These are phyloP conservation scores for Rhodotorula toruloides DNA, from an alignment of 768 basidiomycete genomes.

Conservation along the genomic window DNA sequence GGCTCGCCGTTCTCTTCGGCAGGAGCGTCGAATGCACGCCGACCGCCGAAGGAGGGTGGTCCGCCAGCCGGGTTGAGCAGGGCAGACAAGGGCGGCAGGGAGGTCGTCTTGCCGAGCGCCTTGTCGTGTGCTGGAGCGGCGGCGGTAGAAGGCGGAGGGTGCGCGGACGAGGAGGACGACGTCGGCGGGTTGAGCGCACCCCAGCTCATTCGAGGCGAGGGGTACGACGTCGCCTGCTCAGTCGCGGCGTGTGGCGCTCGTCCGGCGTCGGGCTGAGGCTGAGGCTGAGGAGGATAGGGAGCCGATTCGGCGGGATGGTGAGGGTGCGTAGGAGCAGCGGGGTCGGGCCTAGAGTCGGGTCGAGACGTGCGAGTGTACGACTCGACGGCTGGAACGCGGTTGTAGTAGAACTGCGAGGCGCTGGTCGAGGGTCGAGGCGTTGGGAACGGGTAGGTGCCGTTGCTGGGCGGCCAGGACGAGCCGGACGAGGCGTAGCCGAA, in stretches of 20 bases:
- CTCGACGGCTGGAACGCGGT: slow-evolving; percentile 23
- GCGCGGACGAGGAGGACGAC: neutral
- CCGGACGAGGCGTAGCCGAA: neutral
- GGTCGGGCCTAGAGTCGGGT: neutral
- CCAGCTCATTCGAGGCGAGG: no score
- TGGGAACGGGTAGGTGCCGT: neutral
- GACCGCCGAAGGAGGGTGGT: neutral
- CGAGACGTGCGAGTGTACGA: slow-evolving; percentile 26
- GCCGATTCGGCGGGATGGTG: neutral
- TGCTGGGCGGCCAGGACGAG: neutral
- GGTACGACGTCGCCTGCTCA: no score
- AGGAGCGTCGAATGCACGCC: neutral
- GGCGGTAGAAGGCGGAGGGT: neutral
- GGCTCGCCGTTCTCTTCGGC: no score
- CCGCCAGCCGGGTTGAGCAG: slow-evolving; percentile 12
- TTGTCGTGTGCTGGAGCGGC: neutral
- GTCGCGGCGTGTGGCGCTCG: no score
- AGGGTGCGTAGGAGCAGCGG: neutral
- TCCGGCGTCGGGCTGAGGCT: no score
- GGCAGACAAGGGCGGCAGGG: slow-evolving; percentile 23
- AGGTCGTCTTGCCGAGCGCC: neutral
- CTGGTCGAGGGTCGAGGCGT: slow-evolving; percentile 2
- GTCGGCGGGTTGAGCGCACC: no score
- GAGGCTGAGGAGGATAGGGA: neutral
- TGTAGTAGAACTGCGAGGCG: slow-evolving; percentile 22